Conservation (phyloP, 2,329 filamentous ascomycete genomes). For the Pseudogymnoascus verrucosus region DNA sequence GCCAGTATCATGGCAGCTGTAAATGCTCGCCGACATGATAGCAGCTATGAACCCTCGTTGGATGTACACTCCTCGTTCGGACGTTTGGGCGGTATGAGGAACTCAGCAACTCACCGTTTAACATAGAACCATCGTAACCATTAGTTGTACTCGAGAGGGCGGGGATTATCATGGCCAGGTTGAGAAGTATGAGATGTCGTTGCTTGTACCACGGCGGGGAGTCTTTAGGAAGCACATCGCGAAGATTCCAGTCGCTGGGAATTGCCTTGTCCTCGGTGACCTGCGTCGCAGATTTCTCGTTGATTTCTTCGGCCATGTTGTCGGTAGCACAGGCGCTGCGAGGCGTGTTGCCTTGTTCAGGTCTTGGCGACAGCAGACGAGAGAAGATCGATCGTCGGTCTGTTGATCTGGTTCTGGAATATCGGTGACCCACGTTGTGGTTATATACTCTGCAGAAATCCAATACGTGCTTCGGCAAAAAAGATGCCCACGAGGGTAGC, state of each 20-base stretch:
- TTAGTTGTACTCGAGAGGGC: slow-evolving; percentile 17
- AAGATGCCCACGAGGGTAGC: not conserved
- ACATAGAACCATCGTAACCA: slow-evolving; percentile 14
- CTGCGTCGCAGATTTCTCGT: not conserved
- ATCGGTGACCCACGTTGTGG: not conserved
- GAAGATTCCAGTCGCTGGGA: slow-evolving; percentile 1
- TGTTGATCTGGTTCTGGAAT: slow-evolving; percentile 6
- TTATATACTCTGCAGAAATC: not conserved
- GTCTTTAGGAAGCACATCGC: slow-evolving; percentile 12
- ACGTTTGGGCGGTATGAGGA: not conserved
- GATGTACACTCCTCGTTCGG: not conserved
- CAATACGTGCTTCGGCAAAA: not conserved
- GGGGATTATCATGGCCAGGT: slow-evolving; percentile 13
- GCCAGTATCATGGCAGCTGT: not conserved
- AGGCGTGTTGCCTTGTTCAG: not conserved
- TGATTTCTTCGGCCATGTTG: slow-evolving; percentile 4
- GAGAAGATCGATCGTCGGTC: not conserved
- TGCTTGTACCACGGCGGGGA: slow-evolving; percentile 18
- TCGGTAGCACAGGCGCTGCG: not conserved
- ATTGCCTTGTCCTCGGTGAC: not conserved
- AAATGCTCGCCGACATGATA: not conserved
- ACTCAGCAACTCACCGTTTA: not conserved
- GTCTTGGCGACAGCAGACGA: not conserved
- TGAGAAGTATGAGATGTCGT: slow-evolving; percentile 15
- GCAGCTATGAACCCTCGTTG: not conserved